These are phyloP conservation scores for Petunia secreta DNA, from an alignment of 257 asterid species.

Conservation along the genomic window DNA sequence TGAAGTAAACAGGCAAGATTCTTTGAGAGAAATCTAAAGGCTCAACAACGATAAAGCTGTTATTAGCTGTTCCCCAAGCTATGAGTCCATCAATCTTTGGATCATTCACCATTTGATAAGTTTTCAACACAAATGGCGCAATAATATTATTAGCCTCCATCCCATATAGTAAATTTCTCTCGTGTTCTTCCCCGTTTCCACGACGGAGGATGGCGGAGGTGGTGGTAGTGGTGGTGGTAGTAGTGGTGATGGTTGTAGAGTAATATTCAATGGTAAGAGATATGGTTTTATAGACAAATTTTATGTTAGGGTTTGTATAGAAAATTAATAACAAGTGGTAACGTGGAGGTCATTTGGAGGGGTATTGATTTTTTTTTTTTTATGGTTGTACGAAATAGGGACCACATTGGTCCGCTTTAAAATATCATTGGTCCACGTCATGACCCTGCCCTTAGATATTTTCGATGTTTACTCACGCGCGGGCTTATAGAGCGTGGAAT, in stretches of 20 bases:
- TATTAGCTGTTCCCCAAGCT: conserved; percentile 66
- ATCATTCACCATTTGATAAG: conserved; percentile 87
- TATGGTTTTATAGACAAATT: conserved; percentile 15
- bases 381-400: conserved; percentile 19
- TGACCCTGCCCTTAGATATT: conserved; percentile 30
- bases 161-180: conserved; percentile 22
- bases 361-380: conserved; percentile 37
- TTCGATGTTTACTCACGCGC: conserved; percentile 24
- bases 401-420: conserved; percentile 6
- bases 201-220: not conserved
- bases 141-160: conserved; percentile 46
- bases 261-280: conserved; percentile 29
- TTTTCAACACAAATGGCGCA: conserved; percentile 80
- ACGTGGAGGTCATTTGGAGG: conserved; percentile 37
- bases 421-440: conserved; percentile 31
- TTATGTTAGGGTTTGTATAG: conserved; percentile 28
- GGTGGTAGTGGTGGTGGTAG: not conserved
- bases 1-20: conserved; percentile 73
- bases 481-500: not conserved
- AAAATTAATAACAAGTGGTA: conserved; percentile 28
- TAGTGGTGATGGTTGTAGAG: conserved; percentile 19
- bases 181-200: not conserved
- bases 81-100: conserved; percentile 56
- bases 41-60: conserved; percentile 68
- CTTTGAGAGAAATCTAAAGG: conserved; percentile 70